Conservation (phyloP, 495 filamentous ascomycete species). For the Lentithecium fluviatile region DNA sequence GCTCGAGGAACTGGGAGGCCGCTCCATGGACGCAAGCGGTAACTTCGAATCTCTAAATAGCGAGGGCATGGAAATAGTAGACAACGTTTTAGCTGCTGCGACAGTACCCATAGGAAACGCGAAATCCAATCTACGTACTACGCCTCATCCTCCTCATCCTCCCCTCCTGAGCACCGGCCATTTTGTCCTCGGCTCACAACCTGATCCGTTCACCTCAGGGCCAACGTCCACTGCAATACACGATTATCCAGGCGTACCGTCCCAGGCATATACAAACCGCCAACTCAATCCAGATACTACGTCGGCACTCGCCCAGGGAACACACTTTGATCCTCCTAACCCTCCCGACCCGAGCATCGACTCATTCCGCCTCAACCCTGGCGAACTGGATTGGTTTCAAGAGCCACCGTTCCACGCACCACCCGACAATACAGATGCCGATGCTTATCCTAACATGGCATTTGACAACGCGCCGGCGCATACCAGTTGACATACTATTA, state of each 20-base stretch:
- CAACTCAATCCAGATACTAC: neutral
- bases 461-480: neutral
- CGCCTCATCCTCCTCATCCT: neutral
- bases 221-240: too few species aligned
- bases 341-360: neutral
- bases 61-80: neutral
- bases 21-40: neutral
- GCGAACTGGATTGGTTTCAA: neutral
- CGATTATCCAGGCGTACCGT: too few species aligned
- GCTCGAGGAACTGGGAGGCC: neutral
- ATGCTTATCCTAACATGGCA: neutral
- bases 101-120: neutral
- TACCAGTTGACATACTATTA: neutral
- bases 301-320: neutral
- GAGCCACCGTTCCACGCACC: neutral
- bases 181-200: too few species aligned
- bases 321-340: neutral
- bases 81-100: neutral
- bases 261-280: too few species aligned
- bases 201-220: too few species aligned
- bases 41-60: neutral
- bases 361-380: neutral
- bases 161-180: neutral
- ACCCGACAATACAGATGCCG: neutral
- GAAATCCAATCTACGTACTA: neutral